Percentiles rank a stretch among this genome's conserved stretches.
phyloP scores from a whole-genome alignment of 2,329 filamentous ascomycete species.

The Exophiala oligosperma region DNA sequence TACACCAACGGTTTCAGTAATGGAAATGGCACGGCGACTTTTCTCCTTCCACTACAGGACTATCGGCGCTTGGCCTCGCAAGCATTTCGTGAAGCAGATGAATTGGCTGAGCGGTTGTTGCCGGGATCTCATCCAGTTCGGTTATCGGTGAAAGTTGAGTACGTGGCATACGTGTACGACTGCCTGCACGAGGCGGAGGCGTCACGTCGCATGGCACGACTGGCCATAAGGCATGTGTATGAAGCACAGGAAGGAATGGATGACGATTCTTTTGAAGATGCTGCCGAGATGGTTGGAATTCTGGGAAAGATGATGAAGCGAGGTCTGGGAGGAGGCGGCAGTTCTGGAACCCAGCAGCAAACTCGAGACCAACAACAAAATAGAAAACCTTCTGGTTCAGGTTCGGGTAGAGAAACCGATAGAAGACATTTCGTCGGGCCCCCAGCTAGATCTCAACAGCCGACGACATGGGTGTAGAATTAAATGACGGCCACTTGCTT shows the following conservation, averaged over 20 bases:
- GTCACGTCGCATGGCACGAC: conserved; percentile 74
- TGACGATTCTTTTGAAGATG: conserved; percentile 92
- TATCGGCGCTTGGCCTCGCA: conserved; percentile 75
- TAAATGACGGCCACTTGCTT: background rate
- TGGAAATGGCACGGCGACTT: conserved; percentile 59
- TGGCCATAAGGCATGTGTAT: conserved; percentile 87
- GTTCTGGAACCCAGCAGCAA: conserved; percentile 22
- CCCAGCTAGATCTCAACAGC: conserved; percentile 9
- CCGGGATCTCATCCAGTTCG: conserved; percentile 88
- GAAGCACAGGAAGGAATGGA: conserved; percentile 89
- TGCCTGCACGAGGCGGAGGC: conserved; percentile 79
- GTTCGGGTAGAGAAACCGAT: background rate
- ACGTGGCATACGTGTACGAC: conserved; percentile 89
- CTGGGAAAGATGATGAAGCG: conserved; percentile 87
- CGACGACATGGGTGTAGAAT: conserved; percentile 20
- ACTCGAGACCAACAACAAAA: background rate
- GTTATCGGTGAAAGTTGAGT: conserved; percentile 87
- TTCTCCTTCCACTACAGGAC: conserved; percentile 75
- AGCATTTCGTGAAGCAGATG: conserved; percentile 76
- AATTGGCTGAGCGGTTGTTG: conserved; percentile 71
- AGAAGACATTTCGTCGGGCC: background rate
- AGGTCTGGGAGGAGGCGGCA: conserved; percentile 47
- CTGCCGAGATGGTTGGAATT: conserved; percentile 81
- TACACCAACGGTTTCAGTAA: conserved; percentile 15
- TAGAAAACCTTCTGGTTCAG: background rate